A percentile compares a stretch with the other conserved stretches of the same genome.
phyloP scores from a whole-genome alignment of 768 basidiomycete genomes.

The Mycena belliarum region DNA sequence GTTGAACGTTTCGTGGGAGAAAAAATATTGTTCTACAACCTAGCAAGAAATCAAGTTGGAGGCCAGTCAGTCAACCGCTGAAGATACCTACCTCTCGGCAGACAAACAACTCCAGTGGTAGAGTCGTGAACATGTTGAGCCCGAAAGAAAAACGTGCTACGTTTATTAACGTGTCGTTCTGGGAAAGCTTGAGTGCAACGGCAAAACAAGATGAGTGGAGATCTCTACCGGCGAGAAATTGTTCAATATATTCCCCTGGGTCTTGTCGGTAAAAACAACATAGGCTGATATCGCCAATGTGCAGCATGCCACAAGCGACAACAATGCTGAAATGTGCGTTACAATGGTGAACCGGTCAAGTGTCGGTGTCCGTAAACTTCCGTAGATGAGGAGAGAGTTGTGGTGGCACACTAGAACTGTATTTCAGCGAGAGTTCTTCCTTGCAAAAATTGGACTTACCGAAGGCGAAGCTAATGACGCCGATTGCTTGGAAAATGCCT shows the following conservation, averaged over 20 bases:
- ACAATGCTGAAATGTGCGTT: slow-evolving; percentile 85
- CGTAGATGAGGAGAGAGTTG: slow-evolving; percentile 95
- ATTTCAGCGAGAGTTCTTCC: not conserved
- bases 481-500: slow-evolving; percentile 92
- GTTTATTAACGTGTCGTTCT: slow-evolving; percentile 90
- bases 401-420: slow-evolving; percentile 80
- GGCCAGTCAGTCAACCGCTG: not conserved
- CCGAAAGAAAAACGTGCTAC: slow-evolving; percentile 93
- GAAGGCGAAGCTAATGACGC: slow-evolving; percentile 95
- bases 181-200: slow-evolving; percentile 4
- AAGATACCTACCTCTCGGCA: slow-evolving; percentile 97
- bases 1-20: slow-evolving; percentile 82
- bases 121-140: slow-evolving; percentile 96
- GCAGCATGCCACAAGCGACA: slow-evolving; percentile 84
- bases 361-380: slow-evolving; percentile 89
- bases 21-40: slow-evolving; percentile 97
- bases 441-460: slow-evolving; percentile 31
- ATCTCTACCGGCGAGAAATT: slow-evolving; percentile 76
- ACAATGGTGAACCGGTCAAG: slow-evolving; percentile 91
- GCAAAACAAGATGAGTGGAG: not conserved
- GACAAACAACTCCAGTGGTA: slow-evolving; percentile 94
- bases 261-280: slow-evolving; percentile 87
- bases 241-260: slow-evolving; percentile 94
- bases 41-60: slow-evolving; percentile 30
- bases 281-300: slow-evolving; percentile 86